These are phyloP conservation scores for Abrus pulchellus DNA, from an alignment of 306 rosid genomes.

Conservation along the genomic window DNA sequence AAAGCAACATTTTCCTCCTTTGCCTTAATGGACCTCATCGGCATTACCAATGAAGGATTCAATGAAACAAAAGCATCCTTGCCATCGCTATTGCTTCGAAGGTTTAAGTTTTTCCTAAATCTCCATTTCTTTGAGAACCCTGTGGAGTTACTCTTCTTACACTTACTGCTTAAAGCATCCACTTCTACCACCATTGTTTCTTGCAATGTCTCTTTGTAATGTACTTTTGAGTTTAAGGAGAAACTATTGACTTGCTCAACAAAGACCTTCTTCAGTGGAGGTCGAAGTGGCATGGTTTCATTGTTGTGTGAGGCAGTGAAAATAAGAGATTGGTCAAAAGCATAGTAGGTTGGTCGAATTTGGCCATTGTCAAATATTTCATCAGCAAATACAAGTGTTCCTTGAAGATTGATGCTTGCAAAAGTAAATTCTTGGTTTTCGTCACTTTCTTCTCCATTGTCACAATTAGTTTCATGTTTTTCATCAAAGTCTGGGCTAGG, in stretches of 20 bases:
- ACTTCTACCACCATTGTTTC: not conserved
- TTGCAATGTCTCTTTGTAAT: no score
- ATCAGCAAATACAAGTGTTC: constrained; percentile 62
- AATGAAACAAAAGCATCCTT: not conserved
- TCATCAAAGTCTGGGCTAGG: not conserved
- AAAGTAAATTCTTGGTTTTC: constrained; percentile 65
- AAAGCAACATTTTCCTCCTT: not conserved
- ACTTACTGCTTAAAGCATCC: not conserved
- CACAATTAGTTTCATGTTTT: not conserved
- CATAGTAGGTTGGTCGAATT: constrained; percentile 62
- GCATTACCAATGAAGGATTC: not conserved
- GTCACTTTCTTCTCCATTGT: not conserved
- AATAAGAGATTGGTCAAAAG: constrained; percentile 54
- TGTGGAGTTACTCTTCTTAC: constrained; percentile 73
- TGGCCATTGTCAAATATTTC: constrained; percentile 64
- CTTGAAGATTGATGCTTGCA: constrained; percentile 53
- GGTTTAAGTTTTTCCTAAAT: constrained; percentile 56
- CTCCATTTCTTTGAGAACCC: constrained; percentile 71
- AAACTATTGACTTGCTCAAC: constrained; percentile 33
- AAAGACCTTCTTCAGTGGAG: constrained; percentile 66
- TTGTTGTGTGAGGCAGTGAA: constrained; percentile 24
- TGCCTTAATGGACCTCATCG: not conserved
- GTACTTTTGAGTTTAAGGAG: not conserved
- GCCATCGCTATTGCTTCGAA: constrained; percentile 69
- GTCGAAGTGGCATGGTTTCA: constrained; percentile 20